Base-by-base conservation (phyloP, 1,139 yeast species). In the Hansenula anomala region DNA sequence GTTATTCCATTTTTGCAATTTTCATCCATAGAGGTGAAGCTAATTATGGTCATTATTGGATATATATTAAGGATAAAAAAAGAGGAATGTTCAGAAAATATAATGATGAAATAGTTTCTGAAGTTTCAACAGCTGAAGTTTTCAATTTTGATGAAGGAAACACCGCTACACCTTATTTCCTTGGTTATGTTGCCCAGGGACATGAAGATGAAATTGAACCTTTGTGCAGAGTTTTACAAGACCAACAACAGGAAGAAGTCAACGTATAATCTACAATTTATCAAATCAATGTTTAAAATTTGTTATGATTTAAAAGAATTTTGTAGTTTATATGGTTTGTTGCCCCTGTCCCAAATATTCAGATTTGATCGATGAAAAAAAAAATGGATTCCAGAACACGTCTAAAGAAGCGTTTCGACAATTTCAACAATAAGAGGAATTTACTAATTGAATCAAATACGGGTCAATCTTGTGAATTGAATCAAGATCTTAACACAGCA, bases 1-100 rank as follows among this genome's bases (percentile, higher is more conserved):
- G 92, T 0, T 92, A 92, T 59, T 71, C 86, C 1, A 72, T 92
- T 12, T 92, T 90, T 66, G 95, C 97, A 0, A 82, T 92, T 8
- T 92, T 92, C 55, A 88, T 94, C 35, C 98, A 92, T 60, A 70
- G 97, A 39, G 98, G 98, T 8, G 95, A 89, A 54, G 98, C 96
- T 1, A 80, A 89, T 41, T 90, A 86, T 56, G 98, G 98, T 4
- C 98, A 92, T 61, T 92, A 92, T 59, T 92, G 97, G 97, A 77
- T 90, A 14, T 92, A 90, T 58, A 90, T 92, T 45, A 78, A 76
- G 46, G 97, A 92, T 59, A 78, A 81, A 12, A 72, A 72, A 46
- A 68, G 71, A 15, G 74, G 75, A 34, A 66, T 84, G 26, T 92
- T 80, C 75, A 69, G 97, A 44, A 90, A 87, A 67, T 92, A 92